Percentiles rank a stretch among this genome's conserved stretches.
Evolutionary conservation across 2,329 filamentous ascomycete genomes (phyloP).

Genomic region (Rutstroemia sp.): DNA sequence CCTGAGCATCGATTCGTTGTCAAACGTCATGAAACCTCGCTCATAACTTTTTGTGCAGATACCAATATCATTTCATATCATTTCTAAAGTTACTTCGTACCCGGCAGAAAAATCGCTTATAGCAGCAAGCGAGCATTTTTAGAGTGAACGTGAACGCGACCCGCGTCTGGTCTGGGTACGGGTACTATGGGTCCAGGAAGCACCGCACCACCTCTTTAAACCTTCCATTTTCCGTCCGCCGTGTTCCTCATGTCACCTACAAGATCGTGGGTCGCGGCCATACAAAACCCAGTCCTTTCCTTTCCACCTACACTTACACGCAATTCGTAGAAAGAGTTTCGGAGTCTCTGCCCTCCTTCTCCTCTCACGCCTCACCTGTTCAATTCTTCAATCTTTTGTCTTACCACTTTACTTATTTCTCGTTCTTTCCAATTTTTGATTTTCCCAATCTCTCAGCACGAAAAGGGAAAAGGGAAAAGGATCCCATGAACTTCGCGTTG

Average conservation of each 20-base stretch:
- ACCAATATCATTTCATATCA: no score
- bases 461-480: not conserved
- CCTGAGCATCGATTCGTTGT: no score
- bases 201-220: not conserved
- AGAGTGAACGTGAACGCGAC: conserved; percentile 6
- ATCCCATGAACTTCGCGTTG: conserved; percentile 8
- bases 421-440: conserved; percentile 8
- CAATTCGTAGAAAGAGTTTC: no score
- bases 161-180: conserved; percentile 7
- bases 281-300: conserved; percentile 6
- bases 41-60: no score
- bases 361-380: not conserved
- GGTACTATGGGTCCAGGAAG: not conserved
- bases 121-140: conserved; percentile 8
- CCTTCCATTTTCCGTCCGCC: not conserved
- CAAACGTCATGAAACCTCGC: no score
- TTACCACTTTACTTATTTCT: not conserved
- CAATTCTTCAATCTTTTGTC: not conserved
- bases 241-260: not conserved
- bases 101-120: not conserved
- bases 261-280: conserved; percentile 8
- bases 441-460: conserved; percentile 6
- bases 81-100: not conserved
- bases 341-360: no score
- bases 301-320: not conserved